These are phyloP conservation scores for Usnea hakonensis DNA, from an alignment of 495 filamentous ascomycete genomes.

Conservation along the genomic window DNA sequence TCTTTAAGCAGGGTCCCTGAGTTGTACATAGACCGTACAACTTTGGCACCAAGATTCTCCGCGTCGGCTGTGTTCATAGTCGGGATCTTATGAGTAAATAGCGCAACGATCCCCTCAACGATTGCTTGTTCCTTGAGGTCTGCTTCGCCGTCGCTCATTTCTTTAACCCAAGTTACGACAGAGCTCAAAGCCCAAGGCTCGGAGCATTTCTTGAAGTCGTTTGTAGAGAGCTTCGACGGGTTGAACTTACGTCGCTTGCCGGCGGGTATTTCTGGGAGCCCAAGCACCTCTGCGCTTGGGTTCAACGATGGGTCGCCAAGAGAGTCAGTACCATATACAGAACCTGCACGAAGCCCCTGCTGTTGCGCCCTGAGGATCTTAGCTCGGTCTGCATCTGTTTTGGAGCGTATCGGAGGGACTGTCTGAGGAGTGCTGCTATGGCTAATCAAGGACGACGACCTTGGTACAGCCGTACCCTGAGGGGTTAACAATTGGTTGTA, in stretches of 20 bases:
- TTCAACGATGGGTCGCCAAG: conserved; percentile 41
- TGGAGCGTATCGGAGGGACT: conserved; percentile 75
- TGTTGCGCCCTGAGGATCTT: conserved; percentile 53
- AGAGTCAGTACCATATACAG: conserved; percentile 28
- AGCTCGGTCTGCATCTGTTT: conserved; percentile 78
- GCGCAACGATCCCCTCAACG: conserved; percentile 74
- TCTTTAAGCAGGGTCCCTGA: conserved; percentile 75
- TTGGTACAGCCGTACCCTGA: conserved; percentile 50
- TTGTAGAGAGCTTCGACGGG: conserved; percentile 74
- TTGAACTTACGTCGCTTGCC: conserved; percentile 71
- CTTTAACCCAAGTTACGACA: conserved; percentile 78
- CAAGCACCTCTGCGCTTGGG: conserved; percentile 48
- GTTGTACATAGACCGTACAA: conserved; percentile 73
- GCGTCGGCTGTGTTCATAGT: conserved; percentile 99
- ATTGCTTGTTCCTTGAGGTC: conserved; percentile 79
- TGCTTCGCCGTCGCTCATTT: conserved; percentile 74
- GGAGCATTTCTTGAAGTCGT: conserved; percentile 75
- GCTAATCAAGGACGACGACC: conserved; percentile 77
- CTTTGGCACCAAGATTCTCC: conserved; percentile 70
- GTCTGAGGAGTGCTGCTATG: conserved; percentile 74
- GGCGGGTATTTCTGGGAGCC: conserved; percentile 62
- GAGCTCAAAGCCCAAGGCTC: conserved; percentile 92
- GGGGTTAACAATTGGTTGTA: conserved; percentile 34
- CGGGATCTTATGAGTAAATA: conserved; percentile 94
- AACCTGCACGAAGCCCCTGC: conserved; percentile 35